Percentiles rank a stretch among this genome's conserved stretches.
phyloP scores from a whole-genome alignment of 192 early-diverging fungal genomes.

The Mortierella alpina region DNA sequence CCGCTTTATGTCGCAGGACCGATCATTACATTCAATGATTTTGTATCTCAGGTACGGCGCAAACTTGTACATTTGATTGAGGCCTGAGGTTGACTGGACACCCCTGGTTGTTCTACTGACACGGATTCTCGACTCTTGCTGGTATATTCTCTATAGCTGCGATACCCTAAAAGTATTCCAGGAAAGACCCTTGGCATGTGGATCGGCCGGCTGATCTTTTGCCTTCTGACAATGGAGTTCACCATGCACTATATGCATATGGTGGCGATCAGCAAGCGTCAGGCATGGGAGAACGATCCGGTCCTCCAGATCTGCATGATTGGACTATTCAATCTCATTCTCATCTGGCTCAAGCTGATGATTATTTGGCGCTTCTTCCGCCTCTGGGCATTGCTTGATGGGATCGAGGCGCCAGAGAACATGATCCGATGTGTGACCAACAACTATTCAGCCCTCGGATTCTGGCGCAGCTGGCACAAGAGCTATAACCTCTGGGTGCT shows the following conservation, averaged over 20 bases:
- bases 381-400: slow-evolving; percentile 95
- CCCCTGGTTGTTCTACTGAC: no score
- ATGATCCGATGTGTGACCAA: slow-evolving; percentile 97
- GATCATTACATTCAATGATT: slow-evolving; percentile 95
- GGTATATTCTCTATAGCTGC: slow-evolving; percentile 47
- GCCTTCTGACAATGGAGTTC: slow-evolving; percentile 85
- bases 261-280: slow-evolving; percentile 89
- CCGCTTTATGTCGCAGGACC: slow-evolving; percentile 96
- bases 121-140: background rate
- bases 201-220: slow-evolving; percentile 72
- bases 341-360: slow-evolving; percentile 94
- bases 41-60: slow-evolving; percentile 77
- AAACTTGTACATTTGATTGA: background rate
- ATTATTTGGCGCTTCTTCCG: slow-evolving; percentile 98
- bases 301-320: slow-evolving; percentile 87
- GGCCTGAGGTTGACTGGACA: background rate
- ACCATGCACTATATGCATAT: slow-evolving; percentile 89
- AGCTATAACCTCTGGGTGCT: slow-evolving; percentile 93
- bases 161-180: slow-evolving; percentile 62
- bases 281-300: slow-evolving; percentile 85
- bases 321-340: slow-evolving; percentile 88
- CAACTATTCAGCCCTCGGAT: slow-evolving; percentile 93
- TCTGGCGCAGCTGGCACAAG: slow-evolving; percentile 98
- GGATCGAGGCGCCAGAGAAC: slow-evolving; percentile 90
- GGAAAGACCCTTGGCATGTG: slow-evolving; percentile 60